Evolutionary conservation across 2,329 filamentous ascomycete genomes (phyloP).

Genomic region (Lizonia empirigonia): DNA sequence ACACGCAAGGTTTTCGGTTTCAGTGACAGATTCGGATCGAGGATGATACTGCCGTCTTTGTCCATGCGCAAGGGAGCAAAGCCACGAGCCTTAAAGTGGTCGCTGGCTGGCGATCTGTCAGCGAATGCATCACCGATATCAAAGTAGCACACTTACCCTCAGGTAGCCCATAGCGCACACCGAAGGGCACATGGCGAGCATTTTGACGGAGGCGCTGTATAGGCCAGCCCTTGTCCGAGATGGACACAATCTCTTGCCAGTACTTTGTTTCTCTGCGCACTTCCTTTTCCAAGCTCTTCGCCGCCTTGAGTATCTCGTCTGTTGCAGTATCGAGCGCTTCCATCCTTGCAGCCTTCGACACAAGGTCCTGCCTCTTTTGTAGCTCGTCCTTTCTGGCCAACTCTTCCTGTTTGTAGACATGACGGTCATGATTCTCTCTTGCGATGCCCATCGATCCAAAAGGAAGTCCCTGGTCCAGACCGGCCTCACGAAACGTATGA

Average conservation of each 20-base stretch:
- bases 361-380: constrained; percentile 51
- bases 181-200: constrained; percentile 74
- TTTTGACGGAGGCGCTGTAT: constrained; percentile 54
- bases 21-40: constrained; percentile 69
- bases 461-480: constrained; percentile 44
- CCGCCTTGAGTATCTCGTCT: constrained; percentile 73
- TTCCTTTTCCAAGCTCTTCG: constrained; percentile 74
- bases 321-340: constrained; percentile 77
- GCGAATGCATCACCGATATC: background rate
- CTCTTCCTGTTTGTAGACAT: constrained; percentile 28
- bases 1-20: constrained; percentile 69
- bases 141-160: constrained; percentile 62
- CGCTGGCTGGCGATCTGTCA: constrained; percentile 50
- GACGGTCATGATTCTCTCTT: constrained; percentile 28
- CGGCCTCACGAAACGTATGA: constrained; percentile 32
- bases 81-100: constrained; percentile 70
- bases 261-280: constrained; percentile 81
- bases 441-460: constrained; percentile 39
- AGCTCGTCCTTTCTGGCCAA: constrained; percentile 40
- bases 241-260: constrained; percentile 82
- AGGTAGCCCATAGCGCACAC: constrained; percentile 86
- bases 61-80: constrained; percentile 78
- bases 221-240: constrained; percentile 86
- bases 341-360: constrained; percentile 74
- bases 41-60: constrained; percentile 73